Conservation (phyloP, 129 eudicot genomes). For the Helianthus tuberosus region DNA sequence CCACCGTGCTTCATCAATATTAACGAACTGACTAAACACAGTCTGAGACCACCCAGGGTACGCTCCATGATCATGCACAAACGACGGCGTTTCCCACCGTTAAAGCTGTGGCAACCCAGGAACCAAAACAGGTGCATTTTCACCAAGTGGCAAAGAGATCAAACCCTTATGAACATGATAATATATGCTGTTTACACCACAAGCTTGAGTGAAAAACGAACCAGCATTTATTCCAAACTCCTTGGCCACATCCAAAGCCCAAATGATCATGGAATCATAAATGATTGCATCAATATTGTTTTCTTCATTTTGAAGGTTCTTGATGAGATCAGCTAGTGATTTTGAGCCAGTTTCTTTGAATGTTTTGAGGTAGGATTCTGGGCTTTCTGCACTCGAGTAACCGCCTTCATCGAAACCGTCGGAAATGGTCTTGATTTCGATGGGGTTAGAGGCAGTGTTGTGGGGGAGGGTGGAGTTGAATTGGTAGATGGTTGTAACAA, state of each 20-base stretch:
- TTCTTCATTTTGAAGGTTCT: background rate
- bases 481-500: slow-evolving; percentile 27
- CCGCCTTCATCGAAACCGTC: slow-evolving; percentile 29
- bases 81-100: slow-evolving; percentile 44
- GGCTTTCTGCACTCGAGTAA: background rate
- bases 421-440: slow-evolving; percentile 30
- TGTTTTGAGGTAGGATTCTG: slow-evolving; percentile 12
- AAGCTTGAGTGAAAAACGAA: slow-evolving; percentile 55
- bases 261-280: slow-evolving; percentile 41
- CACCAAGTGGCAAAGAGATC: slow-evolving; percentile 18
- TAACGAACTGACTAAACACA: slow-evolving; percentile 30
- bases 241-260: slow-evolving; percentile 42
- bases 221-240: slow-evolving; percentile 38
- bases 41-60: slow-evolving; percentile 17
- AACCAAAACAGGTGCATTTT: slow-evolving; percentile 16
- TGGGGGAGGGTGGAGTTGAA: slow-evolving; percentile 2
- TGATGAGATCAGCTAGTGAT: slow-evolving; percentile 20
- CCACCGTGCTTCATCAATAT: slow-evolving; percentile 40
- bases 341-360: slow-evolving; percentile 12
- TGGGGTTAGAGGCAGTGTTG: background rate
- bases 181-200: slow-evolving; percentile 44
- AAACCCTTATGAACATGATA: slow-evolving; percentile 40
- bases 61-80: slow-evolving; percentile 25
- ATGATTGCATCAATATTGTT: slow-evolving; percentile 26
- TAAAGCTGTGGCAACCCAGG: slow-evolving; percentile 41